Conservation (phyloP, 768 basidiomycete genomes). For the Cyclocybe aegerita region DNA sequence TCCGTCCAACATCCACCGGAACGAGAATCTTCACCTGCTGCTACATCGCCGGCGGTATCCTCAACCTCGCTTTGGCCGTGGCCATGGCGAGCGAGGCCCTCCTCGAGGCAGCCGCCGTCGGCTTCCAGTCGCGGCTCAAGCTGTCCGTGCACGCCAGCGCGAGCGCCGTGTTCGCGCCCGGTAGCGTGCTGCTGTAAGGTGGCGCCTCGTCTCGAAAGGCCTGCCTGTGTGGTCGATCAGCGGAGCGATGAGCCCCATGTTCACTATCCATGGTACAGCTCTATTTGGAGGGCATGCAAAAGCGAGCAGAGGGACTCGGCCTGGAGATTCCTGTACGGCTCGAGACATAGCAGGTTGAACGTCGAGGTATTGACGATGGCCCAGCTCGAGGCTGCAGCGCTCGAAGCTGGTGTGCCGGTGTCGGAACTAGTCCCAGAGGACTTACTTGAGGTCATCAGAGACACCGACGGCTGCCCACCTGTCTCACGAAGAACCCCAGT, state of each 20-base stretch:
- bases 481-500: background rate
- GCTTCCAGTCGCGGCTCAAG: constrained; percentile 54
- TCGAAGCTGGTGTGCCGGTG: constrained; percentile 67
- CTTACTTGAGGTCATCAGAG: constrained; percentile 21
- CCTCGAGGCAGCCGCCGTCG: constrained; percentile 70
- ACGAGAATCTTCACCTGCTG: constrained; percentile 60
- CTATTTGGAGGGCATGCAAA: constrained; percentile 10
- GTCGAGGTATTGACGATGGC: constrained; percentile 53
- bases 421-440: constrained; percentile 45
- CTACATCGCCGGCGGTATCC: constrained; percentile 59
- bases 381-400: constrained; percentile 60
- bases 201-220: constrained; percentile 52
- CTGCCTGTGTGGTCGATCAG: constrained; percentile 52
- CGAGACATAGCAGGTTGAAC: constrained; percentile 59
- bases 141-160: constrained; percentile 45
- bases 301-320: constrained; percentile 20
- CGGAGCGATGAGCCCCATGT: constrained; percentile 11
- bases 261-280: constrained; percentile 15
- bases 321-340: constrained; percentile 27
- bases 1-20: constrained; percentile 48
- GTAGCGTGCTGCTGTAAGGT: constrained; percentile 64
- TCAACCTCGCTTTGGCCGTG: constrained; percentile 65
- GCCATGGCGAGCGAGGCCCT: constrained; percentile 67
- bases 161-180: constrained; percentile 47
- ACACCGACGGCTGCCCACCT: constrained; percentile 1